phyloP scores from a whole-genome alignment of 1,139 yeast species.

The Torulaspora globosa region DNA sequence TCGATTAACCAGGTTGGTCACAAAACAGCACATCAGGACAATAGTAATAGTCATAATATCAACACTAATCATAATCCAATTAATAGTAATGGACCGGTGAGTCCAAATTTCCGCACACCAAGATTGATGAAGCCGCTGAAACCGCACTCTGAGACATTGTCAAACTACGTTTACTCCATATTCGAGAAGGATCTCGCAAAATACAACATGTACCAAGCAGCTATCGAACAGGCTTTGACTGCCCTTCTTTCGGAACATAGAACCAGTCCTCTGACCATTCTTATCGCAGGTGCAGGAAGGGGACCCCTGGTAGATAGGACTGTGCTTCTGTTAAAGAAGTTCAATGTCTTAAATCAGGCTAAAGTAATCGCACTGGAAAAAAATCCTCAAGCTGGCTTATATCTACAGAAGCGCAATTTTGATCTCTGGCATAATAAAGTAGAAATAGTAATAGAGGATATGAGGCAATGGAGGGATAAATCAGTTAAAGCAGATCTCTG shows the following conservation, averaged over 20 bases:
- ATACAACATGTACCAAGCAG: constrained; percentile 62
- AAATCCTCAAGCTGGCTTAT: constrained; percentile 56
- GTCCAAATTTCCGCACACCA: constrained; percentile 16
- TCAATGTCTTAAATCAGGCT: constrained; percentile 32
- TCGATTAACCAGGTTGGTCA: not conserved
- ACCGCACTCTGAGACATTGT: constrained; percentile 59
- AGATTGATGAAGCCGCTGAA: constrained; percentile 55
- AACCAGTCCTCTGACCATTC: constrained; percentile 37
- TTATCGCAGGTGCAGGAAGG: constrained; percentile 82
- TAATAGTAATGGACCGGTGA: constrained; percentile 2
- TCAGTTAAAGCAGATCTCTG: constrained; percentile 48
- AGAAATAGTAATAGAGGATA: constrained; percentile 52
- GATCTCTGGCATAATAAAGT: constrained; percentile 47
- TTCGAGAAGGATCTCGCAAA: constrained; percentile 70
- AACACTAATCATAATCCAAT: constrained; percentile 1
- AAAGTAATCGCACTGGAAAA: constrained; percentile 62
- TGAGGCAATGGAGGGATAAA: constrained; percentile 46
- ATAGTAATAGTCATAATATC: constrained; percentile 2
- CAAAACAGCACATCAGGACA: not conserved
- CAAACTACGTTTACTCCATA: constrained; percentile 55
- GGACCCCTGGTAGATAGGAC: constrained; percentile 69
- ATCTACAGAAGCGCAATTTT: constrained; percentile 43
- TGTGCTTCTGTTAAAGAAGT: constrained; percentile 41
- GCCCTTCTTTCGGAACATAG: constrained; percentile 33
- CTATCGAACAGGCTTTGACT: constrained; percentile 57